Percentiles rank a stretch among this genome's conserved stretches.
phyloP scores from a whole-genome alignment of 2,329 filamentous ascomycete species.

The Penicillium sp. region DNA sequence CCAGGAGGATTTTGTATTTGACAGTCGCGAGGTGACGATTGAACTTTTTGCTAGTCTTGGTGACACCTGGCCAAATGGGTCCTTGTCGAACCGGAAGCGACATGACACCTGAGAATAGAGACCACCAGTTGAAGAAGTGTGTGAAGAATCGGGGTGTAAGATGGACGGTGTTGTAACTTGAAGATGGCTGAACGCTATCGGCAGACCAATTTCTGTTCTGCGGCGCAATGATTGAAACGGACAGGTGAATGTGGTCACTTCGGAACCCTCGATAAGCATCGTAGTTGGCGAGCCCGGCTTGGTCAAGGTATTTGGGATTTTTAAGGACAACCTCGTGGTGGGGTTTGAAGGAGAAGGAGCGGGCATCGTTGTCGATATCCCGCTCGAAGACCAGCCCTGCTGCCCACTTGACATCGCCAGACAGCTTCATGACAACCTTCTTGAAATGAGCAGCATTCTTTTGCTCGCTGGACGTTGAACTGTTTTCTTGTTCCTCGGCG shows the following conservation, averaged over 20 bases:
- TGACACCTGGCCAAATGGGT: slow-evolving; percentile 82
- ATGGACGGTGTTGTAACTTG: slow-evolving; percentile 95
- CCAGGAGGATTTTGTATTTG: slow-evolving; percentile 93
- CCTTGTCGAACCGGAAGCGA: slow-evolving; percentile 93
- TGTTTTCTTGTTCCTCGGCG: slow-evolving; percentile 58
- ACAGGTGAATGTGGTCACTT: slow-evolving; percentile 95
- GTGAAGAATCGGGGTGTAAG: slow-evolving; percentile 95
- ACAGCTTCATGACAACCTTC: slow-evolving; percentile 98
- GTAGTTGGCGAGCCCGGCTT: slow-evolving; percentile 61
- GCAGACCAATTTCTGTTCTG: slow-evolving; percentile 84
- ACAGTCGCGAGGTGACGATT: slow-evolving; percentile 95
- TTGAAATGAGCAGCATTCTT: slow-evolving; percentile 85
- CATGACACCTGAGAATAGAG: slow-evolving; percentile 91
- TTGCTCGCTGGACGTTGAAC: slow-evolving; percentile 63
- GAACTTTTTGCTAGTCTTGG: slow-evolving; percentile 98
- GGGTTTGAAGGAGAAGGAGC: slow-evolving; percentile 85
- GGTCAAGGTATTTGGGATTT: slow-evolving; percentile 72
- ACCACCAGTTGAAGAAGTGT: slow-evolving; percentile 98
- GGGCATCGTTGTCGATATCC: slow-evolving; percentile 68
- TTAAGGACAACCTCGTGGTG: slow-evolving; percentile 91
- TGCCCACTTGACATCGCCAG: slow-evolving; percentile 91
- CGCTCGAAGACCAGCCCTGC: slow-evolving; percentile 90
- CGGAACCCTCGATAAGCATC: slow-evolving; percentile 97
- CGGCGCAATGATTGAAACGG: slow-evolving; percentile 85
- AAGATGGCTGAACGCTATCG: slow-evolving; percentile 71